phyloP scores from a whole-genome alignment of 371 early-diverging fungal species.

The Rhizopus microsporus region DNA sequence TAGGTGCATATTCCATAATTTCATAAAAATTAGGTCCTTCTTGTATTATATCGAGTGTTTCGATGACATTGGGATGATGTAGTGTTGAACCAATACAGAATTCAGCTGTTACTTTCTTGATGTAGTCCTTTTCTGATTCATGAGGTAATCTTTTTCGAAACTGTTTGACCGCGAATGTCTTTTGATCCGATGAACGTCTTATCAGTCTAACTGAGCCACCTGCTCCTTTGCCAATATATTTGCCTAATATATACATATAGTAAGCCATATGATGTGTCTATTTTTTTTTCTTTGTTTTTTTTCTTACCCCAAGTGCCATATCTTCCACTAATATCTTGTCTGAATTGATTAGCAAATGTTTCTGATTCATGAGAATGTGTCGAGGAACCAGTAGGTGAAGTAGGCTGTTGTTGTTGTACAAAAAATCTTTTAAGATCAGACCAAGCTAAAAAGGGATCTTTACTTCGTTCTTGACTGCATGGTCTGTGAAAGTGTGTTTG shows the following conservation, averaged over 20 bases:
- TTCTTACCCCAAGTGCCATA: constrained; percentile 38
- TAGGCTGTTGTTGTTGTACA: constrained; percentile 15
- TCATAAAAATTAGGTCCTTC: constrained; percentile 59
- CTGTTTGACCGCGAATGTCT: constrained; percentile 74
- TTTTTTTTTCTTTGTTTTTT: constrained; percentile 7
- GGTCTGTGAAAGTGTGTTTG: constrained; percentile 33
- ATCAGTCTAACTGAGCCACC: constrained; percentile 70
- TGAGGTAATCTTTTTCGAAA: constrained; percentile 65
- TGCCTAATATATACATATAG: constrained; percentile 32
- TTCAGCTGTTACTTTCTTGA: constrained; percentile 77
- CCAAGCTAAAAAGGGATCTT: constrained; percentile 35
- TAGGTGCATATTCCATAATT: constrained; percentile 79
- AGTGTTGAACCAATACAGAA: constrained; percentile 77
- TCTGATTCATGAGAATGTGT: constrained; percentile 22
- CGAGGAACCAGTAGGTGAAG: constrained; percentile 14
- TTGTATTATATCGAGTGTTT: constrained; percentile 77
- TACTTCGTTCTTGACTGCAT: constrained; percentile 16
- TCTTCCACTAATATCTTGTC: constrained; percentile 26
- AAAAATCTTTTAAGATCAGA: constrained; percentile 32
- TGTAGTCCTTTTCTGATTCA: constrained; percentile 73
- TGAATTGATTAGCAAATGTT: constrained; percentile 38
- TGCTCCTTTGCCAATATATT: constrained; percentile 68
- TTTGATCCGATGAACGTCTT: constrained; percentile 48
- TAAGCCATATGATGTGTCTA: not conserved
- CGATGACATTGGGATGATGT: constrained; percentile 84